Conservation (phyloP, 2,329 filamentous ascomycete genomes). For the Phialophora chinensis region DNA sequence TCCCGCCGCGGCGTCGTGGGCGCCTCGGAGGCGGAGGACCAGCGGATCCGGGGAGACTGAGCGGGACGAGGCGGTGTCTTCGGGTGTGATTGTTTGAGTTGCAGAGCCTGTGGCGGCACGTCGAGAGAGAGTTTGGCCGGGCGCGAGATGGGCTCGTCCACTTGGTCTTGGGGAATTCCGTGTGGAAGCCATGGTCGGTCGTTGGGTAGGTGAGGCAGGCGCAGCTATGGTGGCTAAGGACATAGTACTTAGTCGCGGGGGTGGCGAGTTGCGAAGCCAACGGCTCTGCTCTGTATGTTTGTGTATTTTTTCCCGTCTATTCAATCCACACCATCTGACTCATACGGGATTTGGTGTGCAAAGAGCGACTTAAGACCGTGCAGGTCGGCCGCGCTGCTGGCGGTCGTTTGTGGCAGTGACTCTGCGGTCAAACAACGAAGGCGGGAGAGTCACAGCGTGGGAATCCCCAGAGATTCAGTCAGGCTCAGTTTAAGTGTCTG, state of each 20-base stretch:
- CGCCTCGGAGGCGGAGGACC: conserved; percentile 40
- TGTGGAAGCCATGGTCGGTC: conserved; percentile 9
- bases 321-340: background rate
- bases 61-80: conserved; percentile 34
- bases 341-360: background rate
- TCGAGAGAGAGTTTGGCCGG: conserved; percentile 11
- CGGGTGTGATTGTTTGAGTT: conserved; percentile 42
- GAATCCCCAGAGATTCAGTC: background rate
- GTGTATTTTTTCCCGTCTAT: background rate
- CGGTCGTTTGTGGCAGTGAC: background rate
- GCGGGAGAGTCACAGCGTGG: background rate
- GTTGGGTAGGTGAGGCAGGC: conserved; percentile 12
- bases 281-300: background rate
- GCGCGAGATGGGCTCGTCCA: conserved; percentile 18
- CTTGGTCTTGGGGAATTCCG: conserved; percentile 3
- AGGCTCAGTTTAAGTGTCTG: background rate
- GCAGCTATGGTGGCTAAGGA: conserved; percentile 5
- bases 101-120: conserved; percentile 32
- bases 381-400: no score
- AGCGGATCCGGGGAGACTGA: conserved; percentile 35
- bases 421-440: background rate
- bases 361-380: background rate
- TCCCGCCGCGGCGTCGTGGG: conserved; percentile 26
- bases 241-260: background rate
- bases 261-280: no score